Percentiles rank a stretch among this genome's conserved stretches.
Conservation (phyloP, 2,329 filamentous ascomycete genomes). For the Monilinia laxa region DNA sequence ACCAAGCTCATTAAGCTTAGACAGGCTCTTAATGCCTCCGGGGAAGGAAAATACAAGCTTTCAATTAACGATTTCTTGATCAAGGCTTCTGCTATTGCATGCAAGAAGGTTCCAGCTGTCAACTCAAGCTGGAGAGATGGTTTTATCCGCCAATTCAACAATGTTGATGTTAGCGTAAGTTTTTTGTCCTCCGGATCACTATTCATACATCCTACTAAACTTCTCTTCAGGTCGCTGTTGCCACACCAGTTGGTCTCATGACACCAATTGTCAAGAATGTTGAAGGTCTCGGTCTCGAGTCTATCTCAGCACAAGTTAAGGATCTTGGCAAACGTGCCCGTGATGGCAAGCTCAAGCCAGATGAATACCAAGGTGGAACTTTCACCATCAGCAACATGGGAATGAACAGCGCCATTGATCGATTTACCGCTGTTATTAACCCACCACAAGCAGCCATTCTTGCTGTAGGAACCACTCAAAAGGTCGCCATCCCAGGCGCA, state of each 20-base stretch:
- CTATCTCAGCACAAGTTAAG: constrained; percentile 88
- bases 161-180: constrained; percentile 92
- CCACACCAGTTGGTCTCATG: constrained; percentile 90
- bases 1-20: constrained; percentile 95
- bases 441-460: constrained; percentile 95
- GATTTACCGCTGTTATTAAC: constrained; percentile 99
- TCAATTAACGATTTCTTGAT: constrained; percentile 99
- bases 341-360: constrained; percentile 97
- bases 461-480: constrained; percentile 90
- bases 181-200: neutral
- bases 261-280: constrained; percentile 94
- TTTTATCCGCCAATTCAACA: constrained; percentile 88
- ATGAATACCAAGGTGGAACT: constrained; percentile 98
- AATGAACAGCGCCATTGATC: constrained; percentile 95
- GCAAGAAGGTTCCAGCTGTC: constrained; percentile 89
- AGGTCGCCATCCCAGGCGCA: constrained; percentile 87
- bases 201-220: constrained; percentile 17
- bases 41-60: constrained; percentile 95
- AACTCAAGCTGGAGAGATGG: constrained; percentile 95
- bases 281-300: constrained; percentile 79
- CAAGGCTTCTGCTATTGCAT: constrained; percentile 88
- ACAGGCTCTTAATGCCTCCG: constrained; percentile 82
- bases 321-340: constrained; percentile 94
- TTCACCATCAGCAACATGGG: constrained; percentile 99
- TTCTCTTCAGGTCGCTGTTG: constrained; percentile 43